Evolutionary conservation across 306 rosid genomes (phyloP).

Genomic region (Dalbergia cultrata): DNA sequence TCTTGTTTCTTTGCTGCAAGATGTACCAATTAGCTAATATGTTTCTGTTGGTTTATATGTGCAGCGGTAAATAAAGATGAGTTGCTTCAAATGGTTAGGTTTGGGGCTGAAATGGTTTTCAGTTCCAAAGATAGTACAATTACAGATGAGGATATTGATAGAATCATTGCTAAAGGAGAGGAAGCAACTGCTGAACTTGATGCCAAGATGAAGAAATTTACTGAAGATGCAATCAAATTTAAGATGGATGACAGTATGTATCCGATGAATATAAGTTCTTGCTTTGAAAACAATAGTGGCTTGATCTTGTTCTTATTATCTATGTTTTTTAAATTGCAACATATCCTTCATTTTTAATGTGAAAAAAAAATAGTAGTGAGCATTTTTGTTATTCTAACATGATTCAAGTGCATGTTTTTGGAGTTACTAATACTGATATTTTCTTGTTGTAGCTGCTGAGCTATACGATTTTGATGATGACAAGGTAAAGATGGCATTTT

Average conservation of each 20-base stretch:
- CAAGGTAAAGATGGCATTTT: slow-evolving; percentile 64
- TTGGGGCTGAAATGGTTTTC: slow-evolving; percentile 99
- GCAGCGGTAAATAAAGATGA: slow-evolving; percentile 99
- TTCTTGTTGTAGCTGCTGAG: slow-evolving; percentile 84
- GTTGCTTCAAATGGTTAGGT: slow-evolving; percentile 97
- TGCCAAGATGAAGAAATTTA: slow-evolving; percentile 98
- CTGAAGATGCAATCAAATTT: slow-evolving; percentile 98
- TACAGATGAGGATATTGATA: slow-evolving; percentile 96
- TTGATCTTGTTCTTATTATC: background rate
- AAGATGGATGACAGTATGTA: slow-evolving; percentile 97
- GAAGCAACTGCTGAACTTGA: slow-evolving; percentile 99
- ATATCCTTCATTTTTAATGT: background rate
- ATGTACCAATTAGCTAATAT: slow-evolving; percentile 28
- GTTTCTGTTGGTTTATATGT: slow-evolving; percentile 33
- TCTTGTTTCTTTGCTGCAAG: slow-evolving; percentile 21
- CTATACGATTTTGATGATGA: slow-evolving; percentile 97
- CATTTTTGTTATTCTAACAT: slow-evolving; percentile 1
- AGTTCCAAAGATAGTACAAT: slow-evolving; percentile 98
- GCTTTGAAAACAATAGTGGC: slow-evolving; percentile 6
- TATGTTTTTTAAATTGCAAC: background rate
- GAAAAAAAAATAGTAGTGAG: background rate
- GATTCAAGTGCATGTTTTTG: background rate
- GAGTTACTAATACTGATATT: slow-evolving; percentile 43
- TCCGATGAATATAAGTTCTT: slow-evolving; percentile 20
- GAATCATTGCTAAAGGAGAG: slow-evolving; percentile 98